Evolutionary conservation across 1,284 basidiomycete genomes (phyloP), one percentile per base, ranked within the genome.

Genomic region (Golubevia pallescens): DNA sequence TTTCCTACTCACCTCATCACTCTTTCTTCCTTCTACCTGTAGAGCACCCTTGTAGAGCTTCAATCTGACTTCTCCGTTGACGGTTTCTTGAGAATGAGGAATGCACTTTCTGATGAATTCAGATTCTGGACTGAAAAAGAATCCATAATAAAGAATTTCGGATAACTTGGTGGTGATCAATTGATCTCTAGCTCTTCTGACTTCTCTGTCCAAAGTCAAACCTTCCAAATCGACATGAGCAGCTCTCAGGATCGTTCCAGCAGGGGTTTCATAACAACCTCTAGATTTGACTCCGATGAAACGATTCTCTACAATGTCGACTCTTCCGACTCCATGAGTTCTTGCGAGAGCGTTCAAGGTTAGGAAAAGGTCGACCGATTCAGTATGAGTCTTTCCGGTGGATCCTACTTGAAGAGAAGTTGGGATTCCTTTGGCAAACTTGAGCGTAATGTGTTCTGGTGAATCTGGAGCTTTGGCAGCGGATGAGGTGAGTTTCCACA

Each of bases 211-310:
- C 67, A 99, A 90, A 24, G 95, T 97, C 67, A 99, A 90, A 69
- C 96, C 97, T 87, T 99, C 96, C 75, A 99, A 88, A 84, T 98
- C 97, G 87, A 99, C 90, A 88, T 99, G 96, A 13, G 96, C 96
- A 19, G 90, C 91, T 77, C 95, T 93, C 58, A 99, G 90, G 87
- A 99, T 97, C 66, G 95, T 97, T 57, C 94, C 96, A 20, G 91
- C 96, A 19, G 96, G 96, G 5, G 93, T 93, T 87, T 99, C 96
- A 89, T 99, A 99, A 88, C 97, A 99, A 48, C 96, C 96, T 64
- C 96, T 93, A 65, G 93, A 95, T 88, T 99, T 99, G 86, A 99
- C 95, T 71, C 96, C 96, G 86, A 99, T 98, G 89, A 97, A 98
- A 64, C 96, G 91, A 89, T 99, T 99, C 89, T 99, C 96, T 82